Conservation (phyloP, 2,329 filamentous ascomycete species). For the Cyclaneusma minus region DNA sequence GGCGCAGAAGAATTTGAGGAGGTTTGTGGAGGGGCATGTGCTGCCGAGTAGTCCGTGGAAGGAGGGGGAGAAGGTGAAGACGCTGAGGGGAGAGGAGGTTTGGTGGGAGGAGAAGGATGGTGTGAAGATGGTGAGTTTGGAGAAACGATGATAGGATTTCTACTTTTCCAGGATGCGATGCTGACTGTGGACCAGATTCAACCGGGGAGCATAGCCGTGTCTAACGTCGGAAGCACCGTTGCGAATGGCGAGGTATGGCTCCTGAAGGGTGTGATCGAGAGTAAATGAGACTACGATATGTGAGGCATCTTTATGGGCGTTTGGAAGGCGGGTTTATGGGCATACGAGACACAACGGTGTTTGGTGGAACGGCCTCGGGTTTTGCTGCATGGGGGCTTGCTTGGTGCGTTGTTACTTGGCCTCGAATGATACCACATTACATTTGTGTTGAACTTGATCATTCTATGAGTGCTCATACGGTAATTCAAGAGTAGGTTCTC, state of each 20-base stretch:
- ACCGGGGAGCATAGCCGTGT: constrained; percentile 67
- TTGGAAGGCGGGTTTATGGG: no score
- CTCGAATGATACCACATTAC: no score
- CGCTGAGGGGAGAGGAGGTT: constrained; percentile 50
- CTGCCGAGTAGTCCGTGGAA: constrained; percentile 63
- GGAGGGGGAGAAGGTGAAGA: constrained; percentile 48
- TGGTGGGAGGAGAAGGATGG: constrained; percentile 71
- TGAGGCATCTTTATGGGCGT: no score
- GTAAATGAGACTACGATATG: no score
- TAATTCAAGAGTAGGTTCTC: no score
- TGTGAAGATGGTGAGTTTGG: constrained; percentile 42
- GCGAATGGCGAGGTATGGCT: constrained; percentile 67
- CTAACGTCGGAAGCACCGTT: constrained; percentile 57
- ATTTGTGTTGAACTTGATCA: no score
- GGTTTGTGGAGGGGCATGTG: constrained; percentile 79
- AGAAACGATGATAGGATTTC: constrained; percentile 2
- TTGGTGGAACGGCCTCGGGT: no score
- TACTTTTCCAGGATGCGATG: no score
- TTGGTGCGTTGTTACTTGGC: no score
- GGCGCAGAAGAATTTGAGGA: constrained; percentile 58
- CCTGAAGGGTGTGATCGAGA: constrained; percentile 43
- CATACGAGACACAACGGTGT: no score
- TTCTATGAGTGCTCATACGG: no score
- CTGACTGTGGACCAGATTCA: constrained; percentile 38
- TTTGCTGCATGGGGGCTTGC: no score